Evolutionary conservation across 805 yeast species (phyloP).

Genomic region (Candida succiphila): DNA sequence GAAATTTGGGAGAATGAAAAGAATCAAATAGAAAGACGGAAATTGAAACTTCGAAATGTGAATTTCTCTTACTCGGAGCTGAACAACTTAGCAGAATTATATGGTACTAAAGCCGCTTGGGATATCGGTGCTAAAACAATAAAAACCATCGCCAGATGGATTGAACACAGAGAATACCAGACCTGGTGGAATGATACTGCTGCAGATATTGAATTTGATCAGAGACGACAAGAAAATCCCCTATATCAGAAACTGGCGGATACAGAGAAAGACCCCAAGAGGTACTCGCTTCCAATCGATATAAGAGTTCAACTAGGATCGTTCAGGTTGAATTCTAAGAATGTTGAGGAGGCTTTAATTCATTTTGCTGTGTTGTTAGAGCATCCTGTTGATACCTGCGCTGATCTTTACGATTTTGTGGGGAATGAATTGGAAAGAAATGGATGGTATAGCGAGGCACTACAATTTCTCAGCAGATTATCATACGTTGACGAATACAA

Average conservation of each 20-base stretch:
- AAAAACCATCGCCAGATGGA: conserved; percentile 73
- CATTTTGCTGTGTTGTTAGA: conserved; percentile 59
- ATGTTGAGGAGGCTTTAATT: conserved; percentile 57
- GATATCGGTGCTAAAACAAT: conserved; percentile 52
- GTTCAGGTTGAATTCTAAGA: conserved; percentile 55
- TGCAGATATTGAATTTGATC: conserved; percentile 76
- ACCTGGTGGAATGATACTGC: conserved; percentile 51
- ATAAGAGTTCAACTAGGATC: conserved; percentile 75
- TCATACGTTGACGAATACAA: conserved; percentile 42
- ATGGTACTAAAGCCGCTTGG: conserved; percentile 59
- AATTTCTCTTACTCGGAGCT: conserved; percentile 82
- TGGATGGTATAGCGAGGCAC: conserved; percentile 68
- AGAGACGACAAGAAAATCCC: conserved; percentile 42
- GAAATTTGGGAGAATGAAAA: conserved; percentile 9
- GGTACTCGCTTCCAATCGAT: conserved; percentile 66
- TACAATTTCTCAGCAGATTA: conserved; percentile 52
- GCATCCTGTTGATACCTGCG: conserved; percentile 42
- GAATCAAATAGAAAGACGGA: too few relatives aligned
- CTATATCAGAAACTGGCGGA: conserved; percentile 30
- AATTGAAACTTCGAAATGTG: conserved; percentile 24
- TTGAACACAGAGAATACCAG: conserved; percentile 58
- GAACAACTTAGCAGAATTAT: conserved; percentile 74
- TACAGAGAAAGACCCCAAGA: conserved; percentile 28
- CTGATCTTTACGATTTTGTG: conserved; percentile 69
- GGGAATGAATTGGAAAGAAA: conserved; percentile 64